Conservation (phyloP, 2,329 filamentous ascomycete genomes). For the Pseudogymnoascus pannorum region DNA sequence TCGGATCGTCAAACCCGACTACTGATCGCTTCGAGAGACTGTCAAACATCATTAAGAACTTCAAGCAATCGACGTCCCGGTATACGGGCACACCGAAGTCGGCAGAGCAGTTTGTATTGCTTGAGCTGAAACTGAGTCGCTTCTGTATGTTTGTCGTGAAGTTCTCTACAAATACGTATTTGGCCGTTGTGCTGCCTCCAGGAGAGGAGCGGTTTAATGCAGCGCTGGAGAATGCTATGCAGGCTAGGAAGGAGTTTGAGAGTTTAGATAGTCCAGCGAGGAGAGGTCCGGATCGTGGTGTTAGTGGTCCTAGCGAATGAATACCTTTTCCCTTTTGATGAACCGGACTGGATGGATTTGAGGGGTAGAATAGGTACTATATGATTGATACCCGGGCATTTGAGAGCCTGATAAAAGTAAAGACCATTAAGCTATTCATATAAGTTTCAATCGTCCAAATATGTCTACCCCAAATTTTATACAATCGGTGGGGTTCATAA, state of each 20-base stretch:
- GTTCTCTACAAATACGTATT: constrained; percentile 95
- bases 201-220: constrained; percentile 89
- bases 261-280: constrained; percentile 49
- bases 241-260: constrained; percentile 75
- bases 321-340: constrained; percentile 1
- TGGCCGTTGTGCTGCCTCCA: constrained; percentile 84
- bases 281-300: constrained; percentile 21
- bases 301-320: constrained; percentile 9
- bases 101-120: constrained; percentile 71
- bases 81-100: constrained; percentile 76
- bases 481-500: background rate
- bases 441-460: background rate
- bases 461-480: background rate
- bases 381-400: background rate
- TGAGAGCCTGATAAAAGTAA: background rate
- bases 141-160: constrained; percentile 95
- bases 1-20: constrained; percentile 75
- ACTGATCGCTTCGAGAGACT: constrained; percentile 91
- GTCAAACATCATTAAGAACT: constrained; percentile 96
- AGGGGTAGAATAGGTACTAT: background rate
- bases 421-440: background rate
- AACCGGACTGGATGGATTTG: background rate
- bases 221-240: constrained; percentile 81
- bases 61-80: constrained; percentile 76
- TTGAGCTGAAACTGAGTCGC: constrained; percentile 70